Percentiles rank a stretch among this genome's conserved stretches.
These are phyloP conservation scores for Vitis cinerea DNA, from an alignment of 164 flowering plant species.

Conservation along the genomic window DNA sequence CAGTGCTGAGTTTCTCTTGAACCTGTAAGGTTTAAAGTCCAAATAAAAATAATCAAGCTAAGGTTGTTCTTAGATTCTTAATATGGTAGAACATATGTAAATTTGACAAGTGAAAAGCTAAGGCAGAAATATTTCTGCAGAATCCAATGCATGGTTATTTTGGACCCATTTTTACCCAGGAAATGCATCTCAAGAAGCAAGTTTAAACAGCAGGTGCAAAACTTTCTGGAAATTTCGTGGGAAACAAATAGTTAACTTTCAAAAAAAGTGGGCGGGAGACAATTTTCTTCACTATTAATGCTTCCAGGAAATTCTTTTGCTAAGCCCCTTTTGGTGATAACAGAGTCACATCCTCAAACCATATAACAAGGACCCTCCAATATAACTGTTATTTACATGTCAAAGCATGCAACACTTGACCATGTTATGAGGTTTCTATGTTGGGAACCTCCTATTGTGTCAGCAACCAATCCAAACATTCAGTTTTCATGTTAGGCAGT, in stretches of 20 bases:
- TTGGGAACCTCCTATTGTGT: neutral
- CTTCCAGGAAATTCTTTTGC: neutral
- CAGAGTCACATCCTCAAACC: no score
- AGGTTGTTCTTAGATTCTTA: neutral
- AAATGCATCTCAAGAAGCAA: neutral
- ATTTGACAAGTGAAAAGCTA: neutral
- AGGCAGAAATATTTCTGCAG: neutral
- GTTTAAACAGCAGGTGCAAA: neutral
- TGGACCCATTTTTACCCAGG: neutral
- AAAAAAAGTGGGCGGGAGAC: neutral
- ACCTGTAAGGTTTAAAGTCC: slow-evolving; percentile 44
- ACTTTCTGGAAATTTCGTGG: neutral
- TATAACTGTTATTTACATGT: no score
- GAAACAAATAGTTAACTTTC: neutral
- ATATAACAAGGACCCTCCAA: no score
- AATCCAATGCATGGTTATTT: neutral
- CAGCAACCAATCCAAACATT: neutral
- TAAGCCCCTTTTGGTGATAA: neutral
- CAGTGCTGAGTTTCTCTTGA: slow-evolving; percentile 58
- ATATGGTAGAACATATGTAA: neutral
- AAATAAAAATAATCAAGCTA: neutral
- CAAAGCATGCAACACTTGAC: no score
- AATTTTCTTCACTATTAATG: neutral
- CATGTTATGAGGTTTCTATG: no score
- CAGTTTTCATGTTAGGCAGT: neutral